phyloP scores from a whole-genome alignment of 2,329 filamentous ascomycete species.

The Xenoacremonium recifei region DNA sequence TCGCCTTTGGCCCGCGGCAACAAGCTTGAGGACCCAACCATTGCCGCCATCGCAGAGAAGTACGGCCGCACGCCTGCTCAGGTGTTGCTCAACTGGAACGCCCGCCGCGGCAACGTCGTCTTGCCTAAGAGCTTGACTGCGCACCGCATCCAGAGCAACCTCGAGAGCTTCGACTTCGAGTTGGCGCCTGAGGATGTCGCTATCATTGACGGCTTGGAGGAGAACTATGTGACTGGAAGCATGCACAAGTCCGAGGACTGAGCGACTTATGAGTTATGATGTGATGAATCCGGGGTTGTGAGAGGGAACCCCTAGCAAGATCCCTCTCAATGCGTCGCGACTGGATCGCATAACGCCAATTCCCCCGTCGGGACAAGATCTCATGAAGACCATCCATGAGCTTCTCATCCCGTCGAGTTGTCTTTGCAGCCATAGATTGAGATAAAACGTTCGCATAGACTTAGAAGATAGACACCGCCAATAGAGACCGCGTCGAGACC shows the following conservation, averaged over 20 bases:
- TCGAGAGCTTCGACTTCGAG: conserved; percentile 58
- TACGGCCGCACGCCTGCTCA: conserved; percentile 72
- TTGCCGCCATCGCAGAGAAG: conserved; percentile 63
- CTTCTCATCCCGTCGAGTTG: conserved; percentile 7
- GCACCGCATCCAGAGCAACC: conserved; percentile 66
- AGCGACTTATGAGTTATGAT: conserved; percentile 12
- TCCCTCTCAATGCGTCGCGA: conserved; percentile 8
- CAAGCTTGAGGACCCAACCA: conserved; percentile 54
- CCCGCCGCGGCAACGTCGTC: conserved; percentile 72
- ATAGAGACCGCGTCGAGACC: too few relatives aligned
- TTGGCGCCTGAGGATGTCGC: conserved; percentile 61
- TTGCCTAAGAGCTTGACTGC: conserved; percentile 70
- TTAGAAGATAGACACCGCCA: too few relatives aligned
- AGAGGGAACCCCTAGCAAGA: conserved; percentile 1
- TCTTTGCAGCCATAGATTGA: too few relatives aligned
- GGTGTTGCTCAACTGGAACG: conserved; percentile 74
- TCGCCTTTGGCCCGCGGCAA: conserved; percentile 40
- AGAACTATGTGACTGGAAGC: conserved; percentile 66
- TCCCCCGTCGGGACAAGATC: too few relatives aligned
- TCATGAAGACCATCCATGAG: conserved; percentile 5
- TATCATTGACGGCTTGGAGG: conserved; percentile 62
- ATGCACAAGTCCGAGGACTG: conserved; percentile 41
- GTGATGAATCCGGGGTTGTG: conserved; percentile 5
- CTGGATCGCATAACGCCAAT: conserved; percentile 10
- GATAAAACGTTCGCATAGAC: too few relatives aligned